These are phyloP conservation scores for Geotrichum australiense DNA, from an alignment of 1,139 yeast genomes.

Conservation along the genomic window DNA sequence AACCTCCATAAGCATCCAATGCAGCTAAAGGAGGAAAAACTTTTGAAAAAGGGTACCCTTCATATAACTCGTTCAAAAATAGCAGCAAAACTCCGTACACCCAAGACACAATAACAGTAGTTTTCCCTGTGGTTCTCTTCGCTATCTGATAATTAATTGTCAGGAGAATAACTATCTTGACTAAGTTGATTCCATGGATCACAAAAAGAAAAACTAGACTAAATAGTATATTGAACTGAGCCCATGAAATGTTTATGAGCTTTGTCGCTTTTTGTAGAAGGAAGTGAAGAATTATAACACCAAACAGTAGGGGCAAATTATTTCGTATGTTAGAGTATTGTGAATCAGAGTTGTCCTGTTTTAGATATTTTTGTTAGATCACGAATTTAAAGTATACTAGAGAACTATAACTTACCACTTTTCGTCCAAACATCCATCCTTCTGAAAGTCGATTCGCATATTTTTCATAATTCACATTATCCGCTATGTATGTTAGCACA, in stretches of 20 bases:
- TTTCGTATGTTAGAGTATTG: constrained; percentile 87
- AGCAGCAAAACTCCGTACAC: constrained; percentile 65
- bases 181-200: constrained; percentile 70
- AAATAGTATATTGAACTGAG: constrained; percentile 58
- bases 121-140: constrained; percentile 31
- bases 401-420: constrained; percentile 26
- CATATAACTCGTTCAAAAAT: constrained; percentile 65
- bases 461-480: constrained; percentile 66
- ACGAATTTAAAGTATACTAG: background rate
- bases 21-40: constrained; percentile 37
- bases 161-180: constrained; percentile 56
- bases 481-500: constrained; percentile 33
- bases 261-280: constrained; percentile 36
- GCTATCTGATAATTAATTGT: constrained; percentile 50
- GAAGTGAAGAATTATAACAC: constrained; percentile 50
- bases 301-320: constrained; percentile 57
- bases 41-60: constrained; percentile 47
- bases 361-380: constrained; percentile 1
- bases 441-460: constrained; percentile 67
- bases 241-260: constrained; percentile 22
- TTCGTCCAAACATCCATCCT: constrained; percentile 41
- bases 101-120: constrained; percentile 47
- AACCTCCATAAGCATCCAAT: constrained; percentile 46
- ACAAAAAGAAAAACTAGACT: constrained; percentile 64
- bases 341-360: constrained; percentile 67